A percentile compares a stretch with the other conserved stretches of the same genome.
phyloP scores from a whole-genome alignment of 2,329 filamentous ascomycete species.

The Apiospora phragmitis region DNA sequence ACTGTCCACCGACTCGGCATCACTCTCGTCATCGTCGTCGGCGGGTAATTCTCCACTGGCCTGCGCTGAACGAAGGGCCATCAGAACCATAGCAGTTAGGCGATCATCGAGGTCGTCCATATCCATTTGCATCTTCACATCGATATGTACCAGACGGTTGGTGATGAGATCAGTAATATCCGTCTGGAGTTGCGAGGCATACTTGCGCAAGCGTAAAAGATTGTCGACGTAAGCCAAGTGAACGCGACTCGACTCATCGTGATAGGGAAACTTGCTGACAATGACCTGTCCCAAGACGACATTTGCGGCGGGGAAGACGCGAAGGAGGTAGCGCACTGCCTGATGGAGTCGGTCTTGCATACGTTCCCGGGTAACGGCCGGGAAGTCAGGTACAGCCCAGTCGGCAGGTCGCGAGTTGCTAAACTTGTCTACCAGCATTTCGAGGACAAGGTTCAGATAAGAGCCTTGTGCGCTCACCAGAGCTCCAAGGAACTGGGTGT shows the following conservation, averaged over 20 bases:
- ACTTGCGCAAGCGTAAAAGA: slow-evolving; percentile 73
- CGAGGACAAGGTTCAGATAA: slow-evolving; percentile 72
- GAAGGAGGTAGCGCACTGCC: slow-evolving; percentile 72
- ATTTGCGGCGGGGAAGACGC: slow-evolving; percentile 78
- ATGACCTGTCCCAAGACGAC: slow-evolving; percentile 69
- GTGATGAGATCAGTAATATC: slow-evolving; percentile 83
- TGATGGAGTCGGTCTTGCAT: slow-evolving; percentile 76
- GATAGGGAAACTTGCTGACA: slow-evolving; percentile 69
- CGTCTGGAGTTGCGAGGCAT: slow-evolving; percentile 74
- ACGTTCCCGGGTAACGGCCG: slow-evolving; percentile 60
- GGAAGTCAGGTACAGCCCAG: slow-evolving; percentile 52
- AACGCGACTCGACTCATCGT: slow-evolving; percentile 73
- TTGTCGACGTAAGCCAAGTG: slow-evolving; percentile 90
- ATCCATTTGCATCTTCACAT: slow-evolving; percentile 92
- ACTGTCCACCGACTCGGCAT: slow-evolving; percentile 70
- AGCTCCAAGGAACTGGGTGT: slow-evolving; percentile 66
- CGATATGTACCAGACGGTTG: slow-evolving; percentile 86
- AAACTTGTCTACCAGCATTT: slow-evolving; percentile 81
- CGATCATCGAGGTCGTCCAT: slow-evolving; percentile 92
- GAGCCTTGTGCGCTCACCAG: slow-evolving; percentile 81
- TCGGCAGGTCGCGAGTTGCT: slow-evolving; percentile 49
- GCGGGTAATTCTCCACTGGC: slow-evolving; percentile 42
- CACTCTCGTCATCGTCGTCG: slow-evolving; percentile 52
- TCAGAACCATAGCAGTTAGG: slow-evolving; percentile 71
- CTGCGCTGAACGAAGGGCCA: slow-evolving; percentile 45